phyloP scores from a whole-genome alignment of 2,329 filamentous ascomycete species.

The Tolypocladium sp. region DNA sequence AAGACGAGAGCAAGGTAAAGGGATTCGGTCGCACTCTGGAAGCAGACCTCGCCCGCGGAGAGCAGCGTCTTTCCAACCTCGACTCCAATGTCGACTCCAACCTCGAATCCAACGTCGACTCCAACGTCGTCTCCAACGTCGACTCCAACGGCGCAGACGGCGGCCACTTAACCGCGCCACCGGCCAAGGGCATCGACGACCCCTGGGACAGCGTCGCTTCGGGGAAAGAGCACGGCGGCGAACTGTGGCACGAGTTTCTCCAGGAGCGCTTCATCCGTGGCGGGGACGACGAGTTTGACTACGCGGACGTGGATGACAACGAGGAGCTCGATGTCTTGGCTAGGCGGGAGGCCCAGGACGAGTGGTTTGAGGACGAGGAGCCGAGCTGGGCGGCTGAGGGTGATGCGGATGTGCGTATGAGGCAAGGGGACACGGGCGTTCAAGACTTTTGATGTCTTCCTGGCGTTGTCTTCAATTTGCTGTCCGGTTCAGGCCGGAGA shows the following conservation, averaged over 20 bases:
- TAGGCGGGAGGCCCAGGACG: conserved; percentile 58
- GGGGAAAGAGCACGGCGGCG: conserved; percentile 53
- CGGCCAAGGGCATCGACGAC: background rate
- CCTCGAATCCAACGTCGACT: background rate
- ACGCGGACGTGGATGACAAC: conserved; percentile 58
- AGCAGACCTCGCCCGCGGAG: conserved; percentile 65
- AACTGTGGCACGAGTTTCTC: conserved; percentile 65
- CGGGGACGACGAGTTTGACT: conserved; percentile 71
- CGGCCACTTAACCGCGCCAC: conserved; percentile 14
- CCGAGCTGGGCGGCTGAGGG: conserved; percentile 50
- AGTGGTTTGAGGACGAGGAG: conserved; percentile 74
- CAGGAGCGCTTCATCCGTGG: conserved; percentile 66
- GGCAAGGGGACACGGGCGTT: conserved; percentile 56
- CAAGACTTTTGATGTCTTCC: conserved; percentile 52
- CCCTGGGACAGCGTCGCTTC: conserved; percentile 19
- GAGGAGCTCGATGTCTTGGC: conserved; percentile 59
- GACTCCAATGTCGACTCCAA: conserved; percentile 19
- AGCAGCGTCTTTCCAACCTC: conserved; percentile 60
- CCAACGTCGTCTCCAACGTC: conserved; percentile 37
- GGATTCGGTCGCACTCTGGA: conserved; percentile 75
- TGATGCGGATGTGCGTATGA: conserved; percentile 17
- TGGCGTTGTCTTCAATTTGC: background rate
- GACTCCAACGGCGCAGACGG: conserved; percentile 32
- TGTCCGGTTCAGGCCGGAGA: too few species aligned
- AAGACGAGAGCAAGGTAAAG: conserved; percentile 62